These are phyloP conservation scores for Didymella pinodella DNA, from an alignment of 2,329 filamentous ascomycete genomes.

Conservation along the genomic window DNA sequence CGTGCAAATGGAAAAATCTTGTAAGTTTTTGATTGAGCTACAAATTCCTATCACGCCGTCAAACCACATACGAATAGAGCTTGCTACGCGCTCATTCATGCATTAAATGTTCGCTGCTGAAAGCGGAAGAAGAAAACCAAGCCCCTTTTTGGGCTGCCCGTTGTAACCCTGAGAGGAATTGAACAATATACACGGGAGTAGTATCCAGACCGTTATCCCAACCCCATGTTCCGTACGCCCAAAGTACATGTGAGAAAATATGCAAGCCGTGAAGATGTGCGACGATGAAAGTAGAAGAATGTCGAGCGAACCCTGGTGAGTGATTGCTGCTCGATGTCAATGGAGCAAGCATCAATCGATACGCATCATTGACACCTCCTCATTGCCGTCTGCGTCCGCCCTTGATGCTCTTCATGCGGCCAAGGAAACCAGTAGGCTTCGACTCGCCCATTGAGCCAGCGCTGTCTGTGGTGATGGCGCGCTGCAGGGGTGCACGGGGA, in stretches of 20 bases:
- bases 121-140: conserved; percentile 17
- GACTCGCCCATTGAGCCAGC: conserved; percentile 32
- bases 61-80: conserved; percentile 17
- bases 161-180: conserved; percentile 17
- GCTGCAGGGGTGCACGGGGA: conserved; percentile 41
- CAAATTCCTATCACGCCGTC: conserved; percentile 12
- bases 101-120: conserved; percentile 21
- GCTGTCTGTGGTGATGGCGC: conserved; percentile 46
- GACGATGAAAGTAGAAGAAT: conserved; percentile 30
- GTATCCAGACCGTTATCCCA: conserved; percentile 34
- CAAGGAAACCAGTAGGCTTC: conserved; percentile 47
- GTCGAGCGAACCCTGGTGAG: conserved; percentile 3
- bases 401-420: conserved; percentile 51
- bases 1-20: neutral
- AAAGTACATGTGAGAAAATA: conserved; percentile 29
- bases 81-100: conserved; percentile 14
- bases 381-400: conserved; percentile 47
- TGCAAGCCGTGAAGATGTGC: conserved; percentile 23
- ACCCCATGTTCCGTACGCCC: conserved; percentile 27
- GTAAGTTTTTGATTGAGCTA: conserved; percentile 23
- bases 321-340: conserved; percentile 5
- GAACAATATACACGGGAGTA: conserved; percentile 34
- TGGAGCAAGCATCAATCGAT: neutral
- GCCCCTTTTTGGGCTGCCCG: conserved; percentile 11
- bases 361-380: conserved; percentile 9